Evolutionary conservation across 164 flowering plant species (phyloP).

Genomic region (Magnolia officinalis): DNA sequence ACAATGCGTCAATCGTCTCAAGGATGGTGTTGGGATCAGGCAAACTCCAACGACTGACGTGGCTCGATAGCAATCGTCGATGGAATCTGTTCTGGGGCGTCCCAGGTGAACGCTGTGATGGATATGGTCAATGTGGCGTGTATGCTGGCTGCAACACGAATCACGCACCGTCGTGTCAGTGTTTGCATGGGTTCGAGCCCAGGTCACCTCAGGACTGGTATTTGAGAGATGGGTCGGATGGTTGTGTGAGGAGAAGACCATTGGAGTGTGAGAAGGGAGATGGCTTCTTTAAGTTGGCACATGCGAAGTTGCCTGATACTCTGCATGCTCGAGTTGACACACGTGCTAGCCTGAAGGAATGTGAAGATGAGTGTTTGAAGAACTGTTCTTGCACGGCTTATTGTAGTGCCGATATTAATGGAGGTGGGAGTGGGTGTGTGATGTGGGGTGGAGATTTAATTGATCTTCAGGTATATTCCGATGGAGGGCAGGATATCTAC

Average conservation of each 20-base stretch:
- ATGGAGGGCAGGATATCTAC: conserved; percentile 27
- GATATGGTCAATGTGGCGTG: conserved; percentile 31
- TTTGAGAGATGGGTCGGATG: conserved; percentile 20
- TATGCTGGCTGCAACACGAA: conserved; percentile 26
- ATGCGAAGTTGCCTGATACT: conserved; percentile 36
- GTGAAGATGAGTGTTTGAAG: conserved; percentile 25
- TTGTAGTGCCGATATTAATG: conserved; percentile 16
- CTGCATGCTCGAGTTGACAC: neutral
- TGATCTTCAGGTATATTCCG: conserved; percentile 17
- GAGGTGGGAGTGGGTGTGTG: conserved; percentile 7
- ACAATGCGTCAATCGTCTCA: neutral
- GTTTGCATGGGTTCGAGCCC: conserved; percentile 39
- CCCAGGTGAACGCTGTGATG: conserved; percentile 22
- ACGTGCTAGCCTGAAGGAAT: conserved; percentile 2
- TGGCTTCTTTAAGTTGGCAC: conserved; percentile 12
- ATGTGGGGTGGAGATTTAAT: conserved; percentile 31
- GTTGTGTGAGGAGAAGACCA: conserved; percentile 22
- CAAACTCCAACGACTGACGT: neutral
- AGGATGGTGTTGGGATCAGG: conserved; percentile 13
- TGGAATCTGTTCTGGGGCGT: conserved; percentile 10
- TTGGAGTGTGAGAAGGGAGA: conserved; percentile 12
- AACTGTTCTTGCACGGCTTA: conserved; percentile 39
- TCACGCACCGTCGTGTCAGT: conserved; percentile 26
- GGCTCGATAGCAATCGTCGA: conserved; percentile 11
- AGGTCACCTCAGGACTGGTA: conserved; percentile 24